Evolutionary conservation across 1,284 basidiomycete genomes (phyloP), one percentile per base, ranked within the genome.

Genomic region (Naganishia sp.): DNA sequence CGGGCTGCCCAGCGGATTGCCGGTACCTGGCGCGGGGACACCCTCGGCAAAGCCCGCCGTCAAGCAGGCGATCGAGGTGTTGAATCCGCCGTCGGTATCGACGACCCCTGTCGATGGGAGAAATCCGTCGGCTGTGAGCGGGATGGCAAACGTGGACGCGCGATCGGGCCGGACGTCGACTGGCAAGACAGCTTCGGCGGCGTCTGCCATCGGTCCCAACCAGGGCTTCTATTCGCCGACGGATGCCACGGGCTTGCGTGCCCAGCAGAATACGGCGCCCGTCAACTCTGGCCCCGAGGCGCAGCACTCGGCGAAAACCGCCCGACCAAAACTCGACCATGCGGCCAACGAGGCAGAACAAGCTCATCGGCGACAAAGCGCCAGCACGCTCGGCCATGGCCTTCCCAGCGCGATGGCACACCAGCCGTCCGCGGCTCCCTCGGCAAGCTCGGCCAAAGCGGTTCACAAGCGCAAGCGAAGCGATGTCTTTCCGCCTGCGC

Each of bases 401-500:
- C 39, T 64, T 50, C 48, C 66, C 11, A 48, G 54, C 42, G 31
- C 45, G 23, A 53, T 48, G 55, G 23, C 48, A 16, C 49, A 33
- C 43, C 46, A 45, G 33, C 56, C 28, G 31, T 13, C 56, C 42
- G 6, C 15, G 25, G 36, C 42, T 25, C 23, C 3, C 33, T 9
- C 46, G 23, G 36, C 16, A 36, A 5, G 46, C 21, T 23, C 59
- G 18, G 61, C 46, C 21, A 63, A 63, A 33, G 50, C 57, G 10
- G n/a, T 48, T 23, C 68, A 69, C 50, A 69, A 69, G 33, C 54
- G 68, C n/a, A 69, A 69, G 36, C 36, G 68, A 28, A 66, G 64
- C 16, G 59, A 69, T 28, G 54, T 56, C 11, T 64, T 55, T 43
- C 42, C 50, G n/a, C 23, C 53, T 21, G 50, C 36, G 4, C 49